Evolutionary conservation across 108 stramenopile species (phyloP).

Genomic region (Nannochloropsis gaditana): DNA sequence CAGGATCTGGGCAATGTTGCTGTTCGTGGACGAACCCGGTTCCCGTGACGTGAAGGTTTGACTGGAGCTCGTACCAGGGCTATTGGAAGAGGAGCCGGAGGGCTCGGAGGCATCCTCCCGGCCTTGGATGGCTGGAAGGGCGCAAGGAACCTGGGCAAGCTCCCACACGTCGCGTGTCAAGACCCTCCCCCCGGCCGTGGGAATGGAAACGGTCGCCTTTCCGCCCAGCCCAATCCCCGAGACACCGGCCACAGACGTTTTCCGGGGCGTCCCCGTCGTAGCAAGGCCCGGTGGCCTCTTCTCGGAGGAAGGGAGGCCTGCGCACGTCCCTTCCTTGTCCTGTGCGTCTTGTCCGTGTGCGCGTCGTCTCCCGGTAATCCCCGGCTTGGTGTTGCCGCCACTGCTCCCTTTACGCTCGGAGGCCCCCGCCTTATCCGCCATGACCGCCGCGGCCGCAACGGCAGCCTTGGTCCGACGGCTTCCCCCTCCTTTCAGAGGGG

Average conservation of each 20-base stretch:
- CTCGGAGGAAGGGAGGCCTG: too few species aligned
- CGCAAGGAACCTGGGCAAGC: not conserved
- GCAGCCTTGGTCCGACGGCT: not conserved
- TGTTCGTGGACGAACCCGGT: not conserved
- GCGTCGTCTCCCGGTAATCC: too few species aligned
- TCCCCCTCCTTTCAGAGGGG: not conserved
- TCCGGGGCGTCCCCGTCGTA: too few species aligned
- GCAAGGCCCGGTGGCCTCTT: too few species aligned
- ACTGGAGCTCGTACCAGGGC: not conserved
- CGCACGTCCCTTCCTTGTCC: too few species aligned
- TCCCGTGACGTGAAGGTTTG: not conserved
- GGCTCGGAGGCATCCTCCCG: not conserved
- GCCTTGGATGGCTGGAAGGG: not conserved
- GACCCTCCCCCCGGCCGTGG: not conserved
- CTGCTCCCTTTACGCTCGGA: not conserved
- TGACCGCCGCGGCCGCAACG: not conserved
- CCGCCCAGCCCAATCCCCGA: not conserved
- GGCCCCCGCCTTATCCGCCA: not conserved
- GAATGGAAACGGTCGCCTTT: not conserved
- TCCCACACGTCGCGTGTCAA: not conserved
- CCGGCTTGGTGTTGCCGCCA: not conserved
- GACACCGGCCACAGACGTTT: not conserved
- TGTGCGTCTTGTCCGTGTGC: too few species aligned
- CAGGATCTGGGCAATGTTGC: not conserved
- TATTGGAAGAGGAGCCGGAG: not conserved